A percentile compares a stretch with the other conserved stretches of the same genome.
Conservation (phyloP, 78 protist species). For the Isochrysis galbana region DNA sequence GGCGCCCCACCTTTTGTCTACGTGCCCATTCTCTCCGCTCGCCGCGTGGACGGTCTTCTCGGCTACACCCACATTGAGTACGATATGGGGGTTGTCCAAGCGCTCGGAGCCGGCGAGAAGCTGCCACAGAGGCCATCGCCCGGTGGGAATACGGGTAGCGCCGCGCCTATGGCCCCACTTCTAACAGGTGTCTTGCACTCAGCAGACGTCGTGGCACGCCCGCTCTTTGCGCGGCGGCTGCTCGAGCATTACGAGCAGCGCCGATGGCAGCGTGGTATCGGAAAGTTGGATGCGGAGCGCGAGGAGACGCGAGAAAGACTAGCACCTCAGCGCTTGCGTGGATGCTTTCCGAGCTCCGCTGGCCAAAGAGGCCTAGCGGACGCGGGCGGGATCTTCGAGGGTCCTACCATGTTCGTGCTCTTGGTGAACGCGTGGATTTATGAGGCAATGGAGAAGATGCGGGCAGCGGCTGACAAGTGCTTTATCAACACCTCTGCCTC, state of each 20-base stretch:
- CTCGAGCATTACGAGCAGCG: not conserved
- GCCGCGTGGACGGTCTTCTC: not conserved
- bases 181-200: not conserved
- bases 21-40: not conserved
- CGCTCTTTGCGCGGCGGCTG: not conserved
- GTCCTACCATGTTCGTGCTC: too few relatives aligned
- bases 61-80: not conserved
- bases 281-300: too few relatives aligned
- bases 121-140: too few relatives aligned
- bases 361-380: too few relatives aligned
- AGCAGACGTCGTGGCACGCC: not conserved
- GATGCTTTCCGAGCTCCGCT: too few relatives aligned
- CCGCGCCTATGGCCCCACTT: not conserved
- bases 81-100: not conserved
- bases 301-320: too few relatives aligned
- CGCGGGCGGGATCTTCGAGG: too few relatives aligned
- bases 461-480: too few relatives aligned
- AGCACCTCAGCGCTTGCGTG: too few relatives aligned
- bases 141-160: not conserved
- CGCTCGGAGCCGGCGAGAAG: not conserved
- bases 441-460: too few relatives aligned
- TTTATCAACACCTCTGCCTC: too few relatives aligned
- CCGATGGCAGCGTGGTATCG: not conserved
- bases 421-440: too few relatives aligned
- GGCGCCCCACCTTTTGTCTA: not conserved